These are phyloP conservation scores for Nitzschia inconspicua DNA, from an alignment of 108 stramenopile genomes.

Conservation along the genomic window DNA sequence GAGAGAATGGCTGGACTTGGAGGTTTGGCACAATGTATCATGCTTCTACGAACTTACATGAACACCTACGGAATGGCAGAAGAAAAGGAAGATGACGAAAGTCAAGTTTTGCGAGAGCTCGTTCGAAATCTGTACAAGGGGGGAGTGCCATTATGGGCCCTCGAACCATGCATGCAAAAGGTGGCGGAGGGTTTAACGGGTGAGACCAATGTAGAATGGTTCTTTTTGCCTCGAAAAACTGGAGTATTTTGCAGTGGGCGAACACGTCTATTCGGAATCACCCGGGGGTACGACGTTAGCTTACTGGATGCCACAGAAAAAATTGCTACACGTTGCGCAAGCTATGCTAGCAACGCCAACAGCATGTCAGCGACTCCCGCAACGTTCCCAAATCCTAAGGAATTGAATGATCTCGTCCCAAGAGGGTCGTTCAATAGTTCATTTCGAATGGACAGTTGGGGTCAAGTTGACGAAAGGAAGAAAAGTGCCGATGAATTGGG, in stretches of 20 bases:
- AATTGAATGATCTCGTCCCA: too few relatives aligned
- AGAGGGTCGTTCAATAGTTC: too few relatives aligned
- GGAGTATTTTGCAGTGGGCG: constrained; percentile 4
- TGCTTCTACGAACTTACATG: constrained; percentile 19
- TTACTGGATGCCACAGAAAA: constrained; percentile 7
- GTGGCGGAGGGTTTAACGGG: constrained; percentile 29
- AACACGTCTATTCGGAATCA: constrained; percentile 14
- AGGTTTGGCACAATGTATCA: constrained; percentile 14
- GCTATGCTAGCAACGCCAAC: constrained; percentile 20
- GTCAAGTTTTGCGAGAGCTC: constrained; percentile 13
- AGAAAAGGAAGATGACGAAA: constrained; percentile 12
- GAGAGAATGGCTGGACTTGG: too few relatives aligned
- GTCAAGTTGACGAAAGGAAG: too few relatives aligned
- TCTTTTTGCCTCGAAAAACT: constrained; percentile 17
- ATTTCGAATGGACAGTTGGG: too few relatives aligned
- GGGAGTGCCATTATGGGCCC: constrained; percentile 26
- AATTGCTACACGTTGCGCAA: constrained; percentile 12
- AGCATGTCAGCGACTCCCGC: too few relatives aligned
- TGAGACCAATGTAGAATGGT: constrained; percentile 6
- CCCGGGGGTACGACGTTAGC: constrained; percentile 25
- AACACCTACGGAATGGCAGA: constrained; percentile 17
- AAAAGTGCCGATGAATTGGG: too few relatives aligned
- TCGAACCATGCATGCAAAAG: constrained; percentile 22
- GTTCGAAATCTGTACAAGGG: constrained; percentile 10
- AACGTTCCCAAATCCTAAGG: too few relatives aligned